Percentiles rank a stretch among this genome's conserved stretches.
phyloP scores from a whole-genome alignment of 768 basidiomycete species.

The Rhodocollybia butyracea region DNA sequence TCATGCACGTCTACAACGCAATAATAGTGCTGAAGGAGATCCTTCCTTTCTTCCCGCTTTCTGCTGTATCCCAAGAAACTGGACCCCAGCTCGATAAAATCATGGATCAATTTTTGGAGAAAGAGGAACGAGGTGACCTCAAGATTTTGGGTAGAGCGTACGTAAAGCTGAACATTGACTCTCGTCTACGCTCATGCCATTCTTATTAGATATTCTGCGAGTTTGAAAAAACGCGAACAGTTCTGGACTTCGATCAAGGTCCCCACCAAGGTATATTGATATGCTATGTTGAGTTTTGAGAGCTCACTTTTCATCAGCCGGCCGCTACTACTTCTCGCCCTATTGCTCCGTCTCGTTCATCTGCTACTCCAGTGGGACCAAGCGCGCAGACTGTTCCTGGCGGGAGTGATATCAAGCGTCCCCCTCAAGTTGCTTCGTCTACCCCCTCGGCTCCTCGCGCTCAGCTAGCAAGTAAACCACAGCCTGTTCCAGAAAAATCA shows the following conservation, averaged over 20 bases:
- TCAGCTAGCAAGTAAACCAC: conserved; percentile 36
- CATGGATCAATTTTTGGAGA: conserved; percentile 65
- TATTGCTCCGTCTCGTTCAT: conserved; percentile 27
- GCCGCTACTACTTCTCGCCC: conserved; percentile 28
- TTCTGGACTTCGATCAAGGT: conserved; percentile 7
- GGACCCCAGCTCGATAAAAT: conserved; percentile 55
- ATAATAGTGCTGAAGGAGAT: conserved; percentile 92
- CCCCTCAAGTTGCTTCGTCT: conserved; percentile 29
- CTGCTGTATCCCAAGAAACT: conserved; percentile 47
- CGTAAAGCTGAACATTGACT: conserved; percentile 19
- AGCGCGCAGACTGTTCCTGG: conserved; percentile 26
- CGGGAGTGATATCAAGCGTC: conserved; percentile 37
- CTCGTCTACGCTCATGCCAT: background rate
- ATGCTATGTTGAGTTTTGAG: background rate
- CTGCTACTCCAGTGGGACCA: conserved; percentile 39
- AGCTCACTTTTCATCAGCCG: conserved; percentile 15
- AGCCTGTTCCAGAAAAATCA: conserved; percentile 25
- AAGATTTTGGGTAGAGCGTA: conserved; percentile 79
- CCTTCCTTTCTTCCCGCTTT: conserved; percentile 82
- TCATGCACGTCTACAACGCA: conserved; percentile 98
- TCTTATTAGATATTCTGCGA: conserved; percentile 59
- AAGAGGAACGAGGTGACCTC: conserved; percentile 79
- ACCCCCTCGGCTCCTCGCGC: conserved; percentile 56
- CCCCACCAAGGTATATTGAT: conserved; percentile 5
- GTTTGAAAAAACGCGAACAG: conserved; percentile 72